These are phyloP conservation scores for Chaetomium tenue DNA, from an alignment of 495 filamentous ascomycete species.

Conservation along the genomic window DNA sequence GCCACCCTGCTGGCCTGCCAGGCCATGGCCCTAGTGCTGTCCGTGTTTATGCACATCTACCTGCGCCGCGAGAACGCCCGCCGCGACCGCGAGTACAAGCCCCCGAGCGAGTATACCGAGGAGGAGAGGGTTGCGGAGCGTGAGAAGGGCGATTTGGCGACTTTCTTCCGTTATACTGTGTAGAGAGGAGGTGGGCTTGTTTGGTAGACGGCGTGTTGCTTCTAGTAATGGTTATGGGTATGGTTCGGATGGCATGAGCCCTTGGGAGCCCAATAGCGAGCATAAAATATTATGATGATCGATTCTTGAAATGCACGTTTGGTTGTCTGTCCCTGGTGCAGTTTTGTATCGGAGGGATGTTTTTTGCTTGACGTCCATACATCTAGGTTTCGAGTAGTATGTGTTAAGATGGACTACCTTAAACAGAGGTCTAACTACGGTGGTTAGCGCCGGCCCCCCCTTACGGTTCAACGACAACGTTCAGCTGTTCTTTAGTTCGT, in stretches of 20 bases:
- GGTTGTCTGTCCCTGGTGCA: too few relatives aligned
- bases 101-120: conserved; percentile 48
- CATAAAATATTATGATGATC: too few relatives aligned
- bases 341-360: too few relatives aligned
- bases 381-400: too few relatives aligned
- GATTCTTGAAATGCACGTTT: too few relatives aligned
- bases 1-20: conserved; percentile 48
- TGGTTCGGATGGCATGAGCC: too few relatives aligned
- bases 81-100: conserved; percentile 48
- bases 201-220: not conserved
- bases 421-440: too few relatives aligned
- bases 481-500: too few relatives aligned
- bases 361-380: too few relatives aligned
- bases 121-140: conserved; percentile 47
- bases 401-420: too few relatives aligned
- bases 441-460: too few relatives aligned
- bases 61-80: conserved; percentile 59
- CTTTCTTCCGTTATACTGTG: conserved; percentile 56
- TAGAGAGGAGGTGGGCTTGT: conserved; percentile 24
- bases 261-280: not conserved
- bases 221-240: not conserved
- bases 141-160: conserved; percentile 51
- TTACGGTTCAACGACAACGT: too few relatives aligned
- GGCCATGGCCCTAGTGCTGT: conserved; percentile 48
- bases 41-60: conserved; percentile 58